Evolutionary conservation across 257 asterid species (phyloP).

Genomic region (Primulina eburnea): DNA sequence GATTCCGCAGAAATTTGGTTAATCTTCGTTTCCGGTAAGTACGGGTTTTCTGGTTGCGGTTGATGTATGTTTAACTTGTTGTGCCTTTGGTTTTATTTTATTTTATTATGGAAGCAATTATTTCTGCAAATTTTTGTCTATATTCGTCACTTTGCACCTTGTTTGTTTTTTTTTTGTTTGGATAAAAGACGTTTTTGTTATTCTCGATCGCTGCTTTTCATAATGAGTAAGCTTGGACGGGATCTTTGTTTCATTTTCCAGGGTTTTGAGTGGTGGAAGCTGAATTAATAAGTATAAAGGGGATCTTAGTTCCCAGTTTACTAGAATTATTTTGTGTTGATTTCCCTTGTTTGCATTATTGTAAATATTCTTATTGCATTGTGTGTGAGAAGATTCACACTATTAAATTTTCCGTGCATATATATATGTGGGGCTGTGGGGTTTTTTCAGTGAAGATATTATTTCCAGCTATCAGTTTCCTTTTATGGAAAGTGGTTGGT

Average conservation of each 20-base stretch:
- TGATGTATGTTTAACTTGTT: neutral
- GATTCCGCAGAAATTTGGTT: conserved; percentile 4
- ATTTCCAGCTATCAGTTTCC: conserved; percentile 25
- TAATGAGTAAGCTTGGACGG: neutral
- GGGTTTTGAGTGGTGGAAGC: conserved; percentile 8
- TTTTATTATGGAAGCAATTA: neutral
- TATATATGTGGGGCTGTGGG: neutral
- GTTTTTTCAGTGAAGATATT: conserved; percentile 21
- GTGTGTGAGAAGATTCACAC: conserved; percentile 29
- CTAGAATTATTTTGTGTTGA: conserved; percentile 15
- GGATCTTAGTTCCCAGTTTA: conserved; percentile 26
- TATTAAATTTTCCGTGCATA: conserved; percentile 24
- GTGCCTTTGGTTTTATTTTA: too few relatives aligned
- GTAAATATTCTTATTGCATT: conserved; percentile 1
- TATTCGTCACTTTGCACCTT: neutral
- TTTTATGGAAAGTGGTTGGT: conserved; percentile 39
- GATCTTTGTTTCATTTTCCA: neutral
- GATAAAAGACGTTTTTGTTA: neutral
- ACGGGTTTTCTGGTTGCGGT: conserved; percentile 27
- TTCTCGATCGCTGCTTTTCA: neutral
- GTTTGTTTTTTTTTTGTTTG: conserved; percentile 3
- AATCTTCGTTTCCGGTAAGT: conserved; percentile 21
- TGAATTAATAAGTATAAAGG: neutral
- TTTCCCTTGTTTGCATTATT: conserved; percentile 3
- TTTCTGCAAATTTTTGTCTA: neutral